Percentiles rank a stretch among this genome's conserved stretches.
Conservation (phyloP, 2,329 filamentous ascomycete species). For the Paramyrothecium sp. region DNA sequence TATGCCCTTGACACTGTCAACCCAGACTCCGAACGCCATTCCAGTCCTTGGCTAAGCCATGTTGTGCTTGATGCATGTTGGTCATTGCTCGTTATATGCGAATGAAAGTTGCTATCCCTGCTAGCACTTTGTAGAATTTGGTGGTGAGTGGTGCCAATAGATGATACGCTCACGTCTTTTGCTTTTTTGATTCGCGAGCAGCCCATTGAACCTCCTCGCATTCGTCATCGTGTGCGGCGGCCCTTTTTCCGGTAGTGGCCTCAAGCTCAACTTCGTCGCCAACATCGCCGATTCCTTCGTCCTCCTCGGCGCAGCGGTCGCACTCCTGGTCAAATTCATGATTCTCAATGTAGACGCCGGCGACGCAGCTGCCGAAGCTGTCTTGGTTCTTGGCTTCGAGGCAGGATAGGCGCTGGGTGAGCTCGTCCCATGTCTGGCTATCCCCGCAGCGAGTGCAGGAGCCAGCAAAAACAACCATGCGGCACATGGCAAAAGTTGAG, state of each 20-base stretch:
- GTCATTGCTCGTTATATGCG: too few species aligned
- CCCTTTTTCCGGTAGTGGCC: slow-evolving; percentile 12
- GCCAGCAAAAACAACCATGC: slow-evolving; percentile 42
- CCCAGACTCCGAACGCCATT: too few species aligned
- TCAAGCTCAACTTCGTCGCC: slow-evolving; percentile 23
- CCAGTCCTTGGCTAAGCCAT: too few species aligned
- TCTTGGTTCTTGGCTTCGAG: slow-evolving; percentile 49
- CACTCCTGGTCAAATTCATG: slow-evolving; percentile 49
- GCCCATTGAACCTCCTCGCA: slow-evolving; percentile 10
- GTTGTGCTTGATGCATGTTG: too few species aligned
- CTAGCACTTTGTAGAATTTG: not conserved
- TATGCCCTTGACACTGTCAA: too few species aligned
- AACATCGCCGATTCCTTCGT: slow-evolving; percentile 40
- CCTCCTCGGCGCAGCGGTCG: slow-evolving; percentile 38
- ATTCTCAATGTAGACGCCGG: slow-evolving; percentile 38
- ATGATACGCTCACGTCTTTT: slow-evolving; percentile 21
- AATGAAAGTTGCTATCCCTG: too few species aligned
- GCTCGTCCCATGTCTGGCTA: slow-evolving; percentile 40
- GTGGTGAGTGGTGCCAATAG: not conserved
- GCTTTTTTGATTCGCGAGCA: slow-evolving; percentile 22
- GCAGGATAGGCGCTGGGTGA: slow-evolving; percentile 45
- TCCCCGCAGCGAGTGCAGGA: slow-evolving; percentile 41
- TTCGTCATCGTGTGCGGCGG: slow-evolving; percentile 15
- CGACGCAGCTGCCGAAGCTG: slow-evolving; percentile 40
- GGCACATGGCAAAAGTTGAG: slow-evolving; percentile 38